These are phyloP conservation scores for Melanopsichium pennsylvanicum DNA, from an alignment of 1,284 basidiomycete species.

Conservation along the genomic window DNA sequence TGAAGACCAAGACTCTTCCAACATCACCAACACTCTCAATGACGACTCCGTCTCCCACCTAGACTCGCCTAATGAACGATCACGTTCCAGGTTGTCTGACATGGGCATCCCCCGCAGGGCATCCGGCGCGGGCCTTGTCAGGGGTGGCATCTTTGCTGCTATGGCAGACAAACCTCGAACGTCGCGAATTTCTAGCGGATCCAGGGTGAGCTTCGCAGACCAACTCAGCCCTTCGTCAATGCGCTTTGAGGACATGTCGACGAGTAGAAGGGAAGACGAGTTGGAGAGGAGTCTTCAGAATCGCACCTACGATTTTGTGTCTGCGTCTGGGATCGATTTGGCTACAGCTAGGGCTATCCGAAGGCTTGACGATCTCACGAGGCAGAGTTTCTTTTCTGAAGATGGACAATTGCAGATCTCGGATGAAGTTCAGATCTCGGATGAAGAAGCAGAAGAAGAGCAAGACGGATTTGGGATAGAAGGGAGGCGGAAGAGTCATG, in stretches of 20 bases:
- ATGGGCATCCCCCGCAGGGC: conserved; percentile 36
- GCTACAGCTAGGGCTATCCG: conserved; percentile 24
- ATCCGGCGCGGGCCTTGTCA: conserved; percentile 19
- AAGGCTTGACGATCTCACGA: conserved; percentile 38
- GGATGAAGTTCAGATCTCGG: conserved; percentile 19
- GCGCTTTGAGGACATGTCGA: conserved; percentile 32
- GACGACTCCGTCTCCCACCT: conserved; percentile 18
- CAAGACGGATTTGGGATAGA: conserved; percentile 2
- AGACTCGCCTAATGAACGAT: conserved; percentile 4
- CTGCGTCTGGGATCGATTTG: conserved; percentile 26
- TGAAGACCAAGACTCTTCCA: too few species aligned
- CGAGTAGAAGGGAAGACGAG: conserved; percentile 33
- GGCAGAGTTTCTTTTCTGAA: conserved; percentile 38
- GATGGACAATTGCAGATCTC: conserved; percentile 33
- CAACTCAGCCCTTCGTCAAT: conserved; percentile 20
- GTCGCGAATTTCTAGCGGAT: conserved; percentile 25
- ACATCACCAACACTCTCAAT: conserved; percentile 28
- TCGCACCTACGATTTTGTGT: conserved; percentile 16
- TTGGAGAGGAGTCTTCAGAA: conserved; percentile 22
- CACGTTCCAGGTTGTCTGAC: conserved; percentile 28
- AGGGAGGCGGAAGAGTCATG: conserved; percentile 8
- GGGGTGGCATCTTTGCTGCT: conserved; percentile 43
- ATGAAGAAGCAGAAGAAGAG: conserved; percentile 4
- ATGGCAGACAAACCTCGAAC: conserved; percentile 29
- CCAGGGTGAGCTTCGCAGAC: conserved; percentile 39